Evolutionary conservation across 2,329 filamentous ascomycete genomes (phyloP).

Genomic region (Arthroderma sp.): DNA sequence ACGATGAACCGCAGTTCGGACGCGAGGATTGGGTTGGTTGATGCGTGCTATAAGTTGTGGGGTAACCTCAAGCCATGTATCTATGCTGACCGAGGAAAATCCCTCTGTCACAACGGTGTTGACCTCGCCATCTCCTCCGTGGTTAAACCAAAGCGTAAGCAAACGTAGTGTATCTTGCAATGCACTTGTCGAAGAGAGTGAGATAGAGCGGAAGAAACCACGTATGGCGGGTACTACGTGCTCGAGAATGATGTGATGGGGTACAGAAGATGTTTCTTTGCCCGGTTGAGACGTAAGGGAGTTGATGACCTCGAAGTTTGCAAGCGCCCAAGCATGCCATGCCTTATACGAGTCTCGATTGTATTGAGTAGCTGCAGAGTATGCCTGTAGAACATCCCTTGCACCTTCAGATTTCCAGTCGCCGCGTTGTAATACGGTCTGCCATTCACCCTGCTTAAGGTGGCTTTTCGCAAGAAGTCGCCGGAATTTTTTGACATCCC

Average conservation of each 20-base stretch:
- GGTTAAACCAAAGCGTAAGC: conserved; percentile 89
- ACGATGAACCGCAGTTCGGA: conserved; percentile 83
- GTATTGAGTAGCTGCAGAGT: conserved; percentile 81
- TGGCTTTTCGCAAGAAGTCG: conserved; percentile 87
- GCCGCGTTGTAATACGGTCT: conserved; percentile 69
- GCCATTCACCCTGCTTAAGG: conserved; percentile 92
- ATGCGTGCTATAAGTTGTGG: conserved; percentile 95
- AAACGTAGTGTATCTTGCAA: conserved; percentile 88
- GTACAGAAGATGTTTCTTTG: conserved; percentile 41
- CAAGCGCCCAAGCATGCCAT: conserved; percentile 96
- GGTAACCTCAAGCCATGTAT: conserved; percentile 97
- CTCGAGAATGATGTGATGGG: conserved; percentile 58
- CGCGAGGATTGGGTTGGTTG: conserved; percentile 82
- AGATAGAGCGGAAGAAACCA: conserved; percentile 96
- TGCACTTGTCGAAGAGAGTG: conserved; percentile 79
- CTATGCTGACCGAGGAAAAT: conserved; percentile 80
- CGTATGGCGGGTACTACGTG: conserved; percentile 90
- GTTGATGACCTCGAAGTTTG: conserved; percentile 97
- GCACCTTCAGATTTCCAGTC: conserved; percentile 82
- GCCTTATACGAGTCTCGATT: conserved; percentile 97
- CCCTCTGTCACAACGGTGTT: conserved; percentile 80
- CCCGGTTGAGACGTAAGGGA: conserved; percentile 56
- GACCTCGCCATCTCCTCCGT: conserved; percentile 79
- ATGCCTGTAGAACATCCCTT: conserved; percentile 78
- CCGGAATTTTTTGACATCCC: conserved; percentile 44